Conservation (phyloP, 73 alveolate species). For the Tetrahymena malaccensis region DNA sequence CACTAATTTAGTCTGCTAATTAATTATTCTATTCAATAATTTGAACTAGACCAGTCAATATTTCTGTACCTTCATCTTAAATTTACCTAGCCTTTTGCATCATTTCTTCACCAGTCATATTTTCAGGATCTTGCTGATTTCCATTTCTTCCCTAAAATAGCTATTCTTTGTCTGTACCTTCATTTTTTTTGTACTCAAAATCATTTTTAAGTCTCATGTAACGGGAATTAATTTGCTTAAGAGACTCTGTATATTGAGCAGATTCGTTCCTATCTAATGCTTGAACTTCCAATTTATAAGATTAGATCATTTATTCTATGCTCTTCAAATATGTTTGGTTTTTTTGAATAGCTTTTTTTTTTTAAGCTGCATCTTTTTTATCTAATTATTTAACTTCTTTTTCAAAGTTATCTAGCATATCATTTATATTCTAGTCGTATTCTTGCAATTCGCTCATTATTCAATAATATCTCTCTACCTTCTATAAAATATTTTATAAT, state of each 20-base stretch:
- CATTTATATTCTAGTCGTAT: not conserved
- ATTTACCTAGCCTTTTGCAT: not conserved
- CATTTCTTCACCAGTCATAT: not conserved
- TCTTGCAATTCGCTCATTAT: not conserved
- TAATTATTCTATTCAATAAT: not conserved
- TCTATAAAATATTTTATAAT: not conserved
- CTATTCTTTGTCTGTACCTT: not conserved
- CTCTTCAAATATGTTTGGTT: not conserved
- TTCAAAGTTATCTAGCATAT: not conserved
- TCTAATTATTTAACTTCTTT: not conserved
- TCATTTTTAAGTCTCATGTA: not conserved
- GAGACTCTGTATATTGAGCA: not conserved
- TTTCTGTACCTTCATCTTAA: not conserved
- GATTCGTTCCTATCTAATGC: not conserved
- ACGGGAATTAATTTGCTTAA: not conserved
- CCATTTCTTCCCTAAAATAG: not conserved
- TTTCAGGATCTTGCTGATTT: not conserved
- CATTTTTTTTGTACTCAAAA: not conserved
- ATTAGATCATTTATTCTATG: not conserved
- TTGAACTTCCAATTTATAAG: not conserved
- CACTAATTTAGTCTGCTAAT: not conserved
- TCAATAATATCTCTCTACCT: not conserved
- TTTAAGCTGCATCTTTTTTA: not conserved
- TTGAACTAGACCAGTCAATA: not conserved
- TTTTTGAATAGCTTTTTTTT: not conserved